A percentile compares a stretch with the other conserved stretches of the same genome.
phyloP scores from a whole-genome alignment of 345 rosid genomes.

The Populus simonii region DNA sequence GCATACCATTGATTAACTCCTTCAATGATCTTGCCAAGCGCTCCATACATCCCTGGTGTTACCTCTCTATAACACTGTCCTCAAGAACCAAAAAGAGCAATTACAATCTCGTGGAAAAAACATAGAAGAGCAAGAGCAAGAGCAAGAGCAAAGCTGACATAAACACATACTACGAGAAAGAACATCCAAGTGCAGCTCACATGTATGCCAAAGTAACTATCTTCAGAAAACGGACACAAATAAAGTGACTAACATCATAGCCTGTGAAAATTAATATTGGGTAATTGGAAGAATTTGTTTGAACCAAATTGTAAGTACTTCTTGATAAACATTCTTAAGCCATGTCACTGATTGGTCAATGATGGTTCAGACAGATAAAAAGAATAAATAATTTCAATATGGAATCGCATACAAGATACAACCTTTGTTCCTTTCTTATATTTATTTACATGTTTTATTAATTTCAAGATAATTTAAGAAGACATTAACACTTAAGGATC shows the following conservation, averaged over 20 bases:
- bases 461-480: neutral
- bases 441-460: neutral
- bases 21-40: conserved; percentile 66
- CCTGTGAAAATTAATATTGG: neutral
- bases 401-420: neutral
- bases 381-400: neutral
- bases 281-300: neutral
- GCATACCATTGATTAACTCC: conserved; percentile 80
- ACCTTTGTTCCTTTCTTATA: neutral
- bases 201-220: neutral
- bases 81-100: neutral
- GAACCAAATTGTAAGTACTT: neutral
- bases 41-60: conserved; percentile 63
- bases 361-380: neutral
- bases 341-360: neutral
- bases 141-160: neutral
- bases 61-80: conserved; percentile 69
- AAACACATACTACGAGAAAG: neutral
- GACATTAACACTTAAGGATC: neutral
- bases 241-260: neutral
- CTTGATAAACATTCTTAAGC: neutral
- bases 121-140: neutral
- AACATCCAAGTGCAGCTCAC: neutral
- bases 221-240: neutral
- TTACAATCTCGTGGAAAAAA: neutral